Evolutionary conservation across 352 stramenopile genomes (phyloP).

Genomic region (Pythium phragmitis): DNA sequence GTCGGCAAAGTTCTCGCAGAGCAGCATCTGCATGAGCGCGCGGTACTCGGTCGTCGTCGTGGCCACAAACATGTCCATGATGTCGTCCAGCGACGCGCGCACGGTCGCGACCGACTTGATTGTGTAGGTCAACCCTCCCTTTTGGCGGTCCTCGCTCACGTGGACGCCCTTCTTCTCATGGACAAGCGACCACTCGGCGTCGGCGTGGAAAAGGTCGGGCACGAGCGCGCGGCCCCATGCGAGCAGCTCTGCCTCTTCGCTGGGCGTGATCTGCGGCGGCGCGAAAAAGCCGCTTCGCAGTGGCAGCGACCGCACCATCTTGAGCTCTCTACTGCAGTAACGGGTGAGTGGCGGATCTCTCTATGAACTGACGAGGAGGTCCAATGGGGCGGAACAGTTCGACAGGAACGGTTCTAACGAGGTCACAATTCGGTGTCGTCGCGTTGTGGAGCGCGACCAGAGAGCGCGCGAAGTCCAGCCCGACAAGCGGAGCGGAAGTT

Average conservation of each 20-base stretch:
- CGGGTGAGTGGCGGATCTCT: neutral
- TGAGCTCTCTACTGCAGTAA: neutral
- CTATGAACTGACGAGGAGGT: conserved; percentile 23
- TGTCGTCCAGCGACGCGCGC: conserved; percentile 58
- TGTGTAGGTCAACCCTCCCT: conserved; percentile 80
- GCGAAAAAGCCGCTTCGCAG: conserved; percentile 80
- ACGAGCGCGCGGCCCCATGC: conserved; percentile 71
- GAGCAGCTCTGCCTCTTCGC: conserved; percentile 73
- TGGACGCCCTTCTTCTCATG: conserved; percentile 72
- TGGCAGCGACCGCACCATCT: conserved; percentile 77
- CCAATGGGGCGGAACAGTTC: neutral
- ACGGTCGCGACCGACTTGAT: conserved; percentile 61
- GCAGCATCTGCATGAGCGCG: conserved; percentile 68
- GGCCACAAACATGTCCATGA: conserved; percentile 79
- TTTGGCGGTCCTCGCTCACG: conserved; percentile 76
- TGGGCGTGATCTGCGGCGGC: conserved; percentile 51
- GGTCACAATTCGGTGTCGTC: conserved; percentile 6
- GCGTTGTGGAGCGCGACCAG: conserved; percentile 4
- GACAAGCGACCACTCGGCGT: conserved; percentile 77
- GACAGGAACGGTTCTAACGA: neutral
- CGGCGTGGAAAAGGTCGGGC: conserved; percentile 60
- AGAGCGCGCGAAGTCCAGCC: neutral
- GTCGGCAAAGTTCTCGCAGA: conserved; percentile 74
- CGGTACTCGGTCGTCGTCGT: conserved; percentile 61
- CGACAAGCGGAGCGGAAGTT: neutral